Base-by-base conservation (phyloP, 805 yeast species). In the Naumovozyma dairenensis region DNA sequence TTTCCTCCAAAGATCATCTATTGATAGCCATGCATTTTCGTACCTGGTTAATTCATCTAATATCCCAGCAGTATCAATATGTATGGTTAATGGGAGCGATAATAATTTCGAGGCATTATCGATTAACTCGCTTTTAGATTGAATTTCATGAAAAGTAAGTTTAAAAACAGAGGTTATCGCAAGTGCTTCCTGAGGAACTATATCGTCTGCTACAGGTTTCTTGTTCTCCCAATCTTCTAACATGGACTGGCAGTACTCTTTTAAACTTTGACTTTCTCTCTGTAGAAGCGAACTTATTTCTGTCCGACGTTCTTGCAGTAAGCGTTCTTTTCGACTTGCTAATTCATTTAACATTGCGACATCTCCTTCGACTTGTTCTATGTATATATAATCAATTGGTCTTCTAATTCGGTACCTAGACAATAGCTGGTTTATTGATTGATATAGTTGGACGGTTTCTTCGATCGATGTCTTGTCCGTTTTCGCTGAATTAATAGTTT, bases 321-420 rank as follows among this genome's bases (percentile, higher is more conserved):
- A 40, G 1, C 35, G 40, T 7, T 55, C 48, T 42, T 71, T 62
- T 25, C 49, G 44, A 3, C 42, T 40, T 28, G 69, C 33, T 8
- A 71, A 49, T 24, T 70, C 62, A 1, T 43, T 33, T 21, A 77
- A 47, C 2, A 73, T 60, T 1, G 58, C 45, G 34, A 65, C 49
- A 34, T 71, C 74, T 32, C 60, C 63, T 10, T 71, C 74, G 0
- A 83, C 36, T 43, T 83, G 93, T 26, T 80, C 92, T 30, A 60
- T 61, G 48, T 62, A 72, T 1, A 77, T 40, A 80, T 86, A 79
- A 19, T 67, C 66, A 0, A 55, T 22, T 0, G 78, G 71, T 32
- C 73, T 66, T 16, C 60, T 62, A 39, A 57, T 68, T 28, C 78
- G 57, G n/a, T 64, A 58, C 19, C 66, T 28, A 4, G 19, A 25